Evolutionary conservation across 2,329 filamentous ascomycete species (phyloP).

Genomic region (Immersiporthe knoxdaviesiana): DNA sequence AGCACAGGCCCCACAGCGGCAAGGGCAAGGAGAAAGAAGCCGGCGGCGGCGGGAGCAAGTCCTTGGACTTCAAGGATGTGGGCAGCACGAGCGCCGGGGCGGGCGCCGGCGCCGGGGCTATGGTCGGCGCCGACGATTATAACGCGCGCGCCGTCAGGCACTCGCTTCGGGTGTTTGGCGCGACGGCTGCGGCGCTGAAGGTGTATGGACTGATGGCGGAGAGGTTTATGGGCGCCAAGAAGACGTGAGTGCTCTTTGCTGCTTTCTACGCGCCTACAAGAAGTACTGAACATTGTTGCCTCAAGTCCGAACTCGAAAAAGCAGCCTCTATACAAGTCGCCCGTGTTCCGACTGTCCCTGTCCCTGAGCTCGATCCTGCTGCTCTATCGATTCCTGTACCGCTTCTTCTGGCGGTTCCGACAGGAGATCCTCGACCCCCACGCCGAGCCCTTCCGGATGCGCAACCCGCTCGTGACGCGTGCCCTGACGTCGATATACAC

Average conservation of each 20-base stretch:
- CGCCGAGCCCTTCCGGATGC: slow-evolving; percentile 76
- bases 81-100: slow-evolving; percentile 27
- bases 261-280: neutral
- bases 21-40: slow-evolving; percentile 35
- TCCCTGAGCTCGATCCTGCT: slow-evolving; percentile 85
- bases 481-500: slow-evolving; percentile 82
- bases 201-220: slow-evolving; percentile 58
- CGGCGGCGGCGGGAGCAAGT: neutral
- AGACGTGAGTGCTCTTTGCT: slow-evolving; percentile 47
- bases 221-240: slow-evolving; percentile 49
- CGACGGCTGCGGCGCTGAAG: slow-evolving; percentile 66
- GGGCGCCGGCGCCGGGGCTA: slow-evolving; percentile 30
- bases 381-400: slow-evolving; percentile 85
- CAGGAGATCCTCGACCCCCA: slow-evolving; percentile 78
- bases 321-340: slow-evolving; percentile 63
- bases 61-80: slow-evolving; percentile 18
- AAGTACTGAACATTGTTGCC: slow-evolving; percentile 27
- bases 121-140: slow-evolving; percentile 61
- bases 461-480: slow-evolving; percentile 76
- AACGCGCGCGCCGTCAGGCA: slow-evolving; percentile 72
- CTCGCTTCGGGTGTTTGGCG: slow-evolving; percentile 70
- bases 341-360: slow-evolving; percentile 76
- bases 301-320: slow-evolving; percentile 43
- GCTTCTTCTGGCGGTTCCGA: slow-evolving; percentile 83
- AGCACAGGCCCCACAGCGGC: slow-evolving; percentile 27